These are phyloP conservation scores for Saccharum officinarum DNA, from an alignment of 176 grass and related monocot species.

Conservation along the genomic window DNA sequence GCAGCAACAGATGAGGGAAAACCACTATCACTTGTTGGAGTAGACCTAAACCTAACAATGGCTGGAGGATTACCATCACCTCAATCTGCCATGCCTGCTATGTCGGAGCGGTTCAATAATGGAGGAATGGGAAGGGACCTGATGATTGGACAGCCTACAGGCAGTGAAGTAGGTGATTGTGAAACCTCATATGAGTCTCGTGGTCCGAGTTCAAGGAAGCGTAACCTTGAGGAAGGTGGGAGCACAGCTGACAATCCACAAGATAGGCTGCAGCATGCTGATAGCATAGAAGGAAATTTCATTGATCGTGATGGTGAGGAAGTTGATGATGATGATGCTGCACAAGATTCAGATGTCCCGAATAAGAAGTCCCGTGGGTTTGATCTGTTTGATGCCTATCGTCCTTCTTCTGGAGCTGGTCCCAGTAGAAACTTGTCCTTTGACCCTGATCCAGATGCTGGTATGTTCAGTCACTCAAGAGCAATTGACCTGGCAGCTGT, in stretches of 20 bases:
- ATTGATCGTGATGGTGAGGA: constrained; percentile 93
- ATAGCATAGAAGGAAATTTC: constrained; percentile 93
- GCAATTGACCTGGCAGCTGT: constrained; percentile 44
- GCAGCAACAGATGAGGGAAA: constrained; percentile 69
- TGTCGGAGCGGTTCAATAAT: constrained; percentile 49
- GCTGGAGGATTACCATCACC: constrained; percentile 74
- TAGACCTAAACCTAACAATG: constrained; percentile 92
- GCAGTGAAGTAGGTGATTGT: constrained; percentile 97
- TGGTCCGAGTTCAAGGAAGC: constrained; percentile 88
- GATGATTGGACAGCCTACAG: constrained; percentile 92
- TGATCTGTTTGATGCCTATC: constrained; percentile 67
- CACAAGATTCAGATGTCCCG: constrained; percentile 72
- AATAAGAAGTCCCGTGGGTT: constrained; percentile 73
- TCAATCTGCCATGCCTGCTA: constrained; percentile 49
- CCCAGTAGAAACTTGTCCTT: constrained; percentile 86
- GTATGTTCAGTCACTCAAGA: constrained; percentile 53
- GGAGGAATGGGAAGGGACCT: constrained; percentile 90
- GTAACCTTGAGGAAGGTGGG: constrained; percentile 94
- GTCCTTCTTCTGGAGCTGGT: constrained; percentile 79
- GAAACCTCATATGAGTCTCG: constrained; percentile 89
- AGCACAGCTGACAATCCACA: constrained; percentile 95
- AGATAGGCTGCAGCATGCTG: constrained; percentile 63
- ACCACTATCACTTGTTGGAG: constrained; percentile 72
- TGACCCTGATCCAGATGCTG: constrained; percentile 54
- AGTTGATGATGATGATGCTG: constrained; percentile 79